Base-by-base conservation (phyloP, 139 green algal species). In the Mesotaenium endlicherianum region DNA sequence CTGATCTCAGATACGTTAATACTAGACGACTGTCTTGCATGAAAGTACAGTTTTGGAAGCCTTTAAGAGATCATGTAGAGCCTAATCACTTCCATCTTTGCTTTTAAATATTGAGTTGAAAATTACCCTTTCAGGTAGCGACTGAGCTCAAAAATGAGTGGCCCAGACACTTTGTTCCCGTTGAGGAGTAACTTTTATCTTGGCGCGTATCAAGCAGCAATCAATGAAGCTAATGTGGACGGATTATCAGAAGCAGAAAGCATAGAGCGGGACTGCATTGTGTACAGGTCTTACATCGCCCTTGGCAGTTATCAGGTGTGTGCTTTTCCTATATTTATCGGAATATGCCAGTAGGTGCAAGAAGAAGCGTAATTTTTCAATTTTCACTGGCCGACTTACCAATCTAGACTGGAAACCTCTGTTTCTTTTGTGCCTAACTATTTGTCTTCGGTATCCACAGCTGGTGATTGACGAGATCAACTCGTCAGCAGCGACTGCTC, bases 211-310 rank as follows among this genome's bases (percentile, higher is more conserved):
- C 95, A 98, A 89, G 89, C 86, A 0, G 93, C 93, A 0, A 95
- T 98, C 41, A 96, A 95, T 45, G 96, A 98, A 58, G 93, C 92
- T 14, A 90, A 97, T 45, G 77, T 98, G 4, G 89, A 91, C 8
- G 82, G 82, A 34, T 82, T 99, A 40, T 90, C 83, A n/a, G 93
- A 95, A 2, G 68, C 82, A 2, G 92, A 97, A 36, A 75, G 80
- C 26, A 84, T 94, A 3, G 93, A 98, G 87, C 81, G 93, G 0
- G 97, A 99, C 68, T 88, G 88, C 38, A 94, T 94, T 71, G 90
- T 97, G 0, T 97, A 98, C 81, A 90, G 96, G 14, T 94, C 95
- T 1, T 98, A 99, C 90, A 95, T 99, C 40, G 96, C 95, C 1
- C 84, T 98, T 1, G 95, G 96, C 6, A 95, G 88, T 81, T 94